Evolutionary conservation across 2,329 filamentous ascomycete genomes (phyloP).

Genomic region (Mollisiaceae sp.): DNA sequence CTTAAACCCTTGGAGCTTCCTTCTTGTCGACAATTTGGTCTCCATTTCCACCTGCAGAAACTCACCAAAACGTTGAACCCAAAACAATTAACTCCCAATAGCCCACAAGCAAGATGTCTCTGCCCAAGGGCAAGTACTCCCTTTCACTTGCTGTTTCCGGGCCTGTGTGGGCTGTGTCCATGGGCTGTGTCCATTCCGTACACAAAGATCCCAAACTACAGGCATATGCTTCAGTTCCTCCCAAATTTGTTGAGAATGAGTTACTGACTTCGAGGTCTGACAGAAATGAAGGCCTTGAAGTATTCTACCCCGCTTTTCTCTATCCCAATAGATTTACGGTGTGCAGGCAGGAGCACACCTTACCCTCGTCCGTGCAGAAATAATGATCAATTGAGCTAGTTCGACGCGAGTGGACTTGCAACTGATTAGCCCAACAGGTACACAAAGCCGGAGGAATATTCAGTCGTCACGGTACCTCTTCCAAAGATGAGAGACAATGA

Average conservation of each 20-base stretch:
- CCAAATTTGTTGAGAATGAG: neutral
- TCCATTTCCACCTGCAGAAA: neutral
- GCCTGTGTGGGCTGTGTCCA: too few species aligned
- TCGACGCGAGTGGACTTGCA: neutral
- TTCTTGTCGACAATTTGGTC: neutral
- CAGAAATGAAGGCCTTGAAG: slow-evolving; percentile 65
- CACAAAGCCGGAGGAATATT: slow-evolving; percentile 65
- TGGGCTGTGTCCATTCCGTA: neutral
- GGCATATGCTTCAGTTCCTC: slow-evolving; percentile 1
- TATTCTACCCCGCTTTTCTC: slow-evolving; percentile 44
- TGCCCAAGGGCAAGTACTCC: slow-evolving; percentile 37
- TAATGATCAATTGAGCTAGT: neutral
- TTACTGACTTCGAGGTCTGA: slow-evolving; percentile 41
- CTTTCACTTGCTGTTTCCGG: neutral
- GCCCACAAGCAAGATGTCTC: slow-evolving; percentile 41
- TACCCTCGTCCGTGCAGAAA: neutral
- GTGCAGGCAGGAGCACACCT: neutral
- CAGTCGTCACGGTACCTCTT: slow-evolving; percentile 65
- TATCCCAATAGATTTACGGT: slow-evolving; percentile 14
- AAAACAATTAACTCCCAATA: slow-evolving; percentile 7
- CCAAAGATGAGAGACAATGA: slow-evolving; percentile 48
- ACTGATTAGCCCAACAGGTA: slow-evolving; percentile 48
- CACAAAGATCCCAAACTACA: neutral
- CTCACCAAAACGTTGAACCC: neutral
- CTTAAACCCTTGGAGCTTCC: slow-evolving; percentile 7